phyloP scores from a whole-genome alignment of 2,329 filamentous ascomycete species.

The Arthrobotrys megalospora region DNA sequence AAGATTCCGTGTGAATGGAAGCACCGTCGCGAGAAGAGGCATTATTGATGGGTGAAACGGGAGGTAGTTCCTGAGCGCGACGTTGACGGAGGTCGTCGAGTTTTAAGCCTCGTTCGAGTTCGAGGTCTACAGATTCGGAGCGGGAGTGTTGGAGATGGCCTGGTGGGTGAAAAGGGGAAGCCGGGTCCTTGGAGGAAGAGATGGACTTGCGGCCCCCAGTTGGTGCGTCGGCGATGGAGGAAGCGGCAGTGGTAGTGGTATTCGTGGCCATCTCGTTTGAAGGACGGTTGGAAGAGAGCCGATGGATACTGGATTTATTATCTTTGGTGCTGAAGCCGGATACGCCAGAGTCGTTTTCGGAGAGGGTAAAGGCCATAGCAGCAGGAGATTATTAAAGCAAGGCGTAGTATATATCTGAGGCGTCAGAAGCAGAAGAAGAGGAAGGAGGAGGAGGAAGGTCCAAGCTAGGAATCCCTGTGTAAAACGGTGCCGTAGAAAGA shows the following conservation, averaged over 20 bases:
- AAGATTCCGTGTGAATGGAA: slow-evolving; percentile 55
- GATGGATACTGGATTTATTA: slow-evolving; percentile 59
- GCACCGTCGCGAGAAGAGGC: slow-evolving; percentile 56
- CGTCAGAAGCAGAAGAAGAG: slow-evolving; percentile 6
- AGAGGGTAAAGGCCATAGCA: slow-evolving; percentile 61
- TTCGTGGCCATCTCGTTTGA: slow-evolving; percentile 61
- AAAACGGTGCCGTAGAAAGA: neutral
- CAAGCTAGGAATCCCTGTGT: slow-evolving; percentile 45
- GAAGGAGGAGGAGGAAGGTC: slow-evolving; percentile 32
- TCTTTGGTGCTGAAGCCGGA: slow-evolving; percentile 61
- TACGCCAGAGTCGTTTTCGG: slow-evolving; percentile 61
- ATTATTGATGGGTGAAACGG: slow-evolving; percentile 16
- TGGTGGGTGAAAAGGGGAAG: slow-evolving; percentile 24
- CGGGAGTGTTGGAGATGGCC: slow-evolving; percentile 39
- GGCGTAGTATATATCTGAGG: slow-evolving; percentile 28
- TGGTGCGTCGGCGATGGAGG: slow-evolving; percentile 54
- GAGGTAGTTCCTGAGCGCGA: slow-evolving; percentile 54
- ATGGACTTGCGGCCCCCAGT: slow-evolving; percentile 47
- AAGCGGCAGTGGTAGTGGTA: slow-evolving; percentile 58
- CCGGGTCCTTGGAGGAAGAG: slow-evolving; percentile 45
- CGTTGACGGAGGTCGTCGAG: slow-evolving; percentile 61
- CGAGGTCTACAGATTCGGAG: slow-evolving; percentile 59
- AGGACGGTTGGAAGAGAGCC: slow-evolving; percentile 59
- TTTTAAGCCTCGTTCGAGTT: slow-evolving; percentile 61
- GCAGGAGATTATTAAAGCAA: slow-evolving; percentile 38